Conservation (phyloP, 345 rosid genomes). For the Corchorus olitorius region DNA sequence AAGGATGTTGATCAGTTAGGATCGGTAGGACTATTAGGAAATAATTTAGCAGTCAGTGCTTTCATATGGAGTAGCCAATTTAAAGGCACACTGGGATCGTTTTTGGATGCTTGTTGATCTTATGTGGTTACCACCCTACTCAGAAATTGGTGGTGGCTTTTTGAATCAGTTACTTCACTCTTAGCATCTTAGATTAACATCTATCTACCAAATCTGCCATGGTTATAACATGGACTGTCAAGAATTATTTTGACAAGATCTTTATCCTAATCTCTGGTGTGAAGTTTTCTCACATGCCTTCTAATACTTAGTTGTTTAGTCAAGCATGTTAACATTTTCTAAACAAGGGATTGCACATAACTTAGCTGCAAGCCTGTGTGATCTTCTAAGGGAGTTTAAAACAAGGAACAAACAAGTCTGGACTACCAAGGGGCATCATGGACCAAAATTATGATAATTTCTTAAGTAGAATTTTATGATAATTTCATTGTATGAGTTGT, state of each 20-base stretch:
- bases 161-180: not conserved
- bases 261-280: slow-evolving; percentile 11
- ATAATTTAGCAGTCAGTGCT: not conserved
- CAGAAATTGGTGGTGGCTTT: not conserved
- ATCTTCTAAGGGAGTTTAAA: not conserved
- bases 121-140: not conserved
- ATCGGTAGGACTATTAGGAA: not conserved
- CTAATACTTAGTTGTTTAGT: not conserved
- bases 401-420: not conserved
- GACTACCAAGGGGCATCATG: not conserved
- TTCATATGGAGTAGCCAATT: not conserved
- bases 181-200: not conserved
- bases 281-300: not conserved
- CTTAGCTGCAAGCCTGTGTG: not conserved
- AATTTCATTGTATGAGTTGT: slow-evolving; percentile 7
- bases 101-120: slow-evolving; percentile 6
- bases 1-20: not conserved
- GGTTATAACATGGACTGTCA: not conserved
- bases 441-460: not conserved
- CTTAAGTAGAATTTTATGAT: not conserved
- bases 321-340: not conserved
- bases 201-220: not conserved
- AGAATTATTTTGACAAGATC: not conserved
- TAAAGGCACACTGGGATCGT: not conserved
- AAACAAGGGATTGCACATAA: not conserved